These are phyloP conservation scores for Populus deltoides DNA, from an alignment of 345 rosid genomes.

Conservation along the genomic window DNA sequence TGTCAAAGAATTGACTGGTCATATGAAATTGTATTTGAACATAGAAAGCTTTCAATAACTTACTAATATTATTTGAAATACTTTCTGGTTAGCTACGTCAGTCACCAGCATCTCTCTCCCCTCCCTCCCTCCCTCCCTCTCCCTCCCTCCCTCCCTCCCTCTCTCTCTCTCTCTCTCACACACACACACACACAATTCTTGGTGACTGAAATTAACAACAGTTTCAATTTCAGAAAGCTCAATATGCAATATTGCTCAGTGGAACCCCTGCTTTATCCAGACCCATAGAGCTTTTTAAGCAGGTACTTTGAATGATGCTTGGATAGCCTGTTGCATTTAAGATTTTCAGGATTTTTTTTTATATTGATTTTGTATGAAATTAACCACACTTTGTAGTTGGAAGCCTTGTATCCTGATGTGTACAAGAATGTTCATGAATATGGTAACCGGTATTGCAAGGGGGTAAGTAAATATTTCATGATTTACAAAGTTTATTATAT, in stretches of 20 bases:
- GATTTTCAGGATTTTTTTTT: constrained; percentile 9
- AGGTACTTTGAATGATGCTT: constrained; percentile 42
- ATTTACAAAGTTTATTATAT: neutral
- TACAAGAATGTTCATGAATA: constrained; percentile 81
- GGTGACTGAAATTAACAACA: neutral
- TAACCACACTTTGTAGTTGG: constrained; percentile 51
- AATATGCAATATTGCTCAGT: constrained; percentile 75
- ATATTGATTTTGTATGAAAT: constrained; percentile 10
- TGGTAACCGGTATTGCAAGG: constrained; percentile 87
- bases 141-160: neutral
- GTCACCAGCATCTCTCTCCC: neutral
- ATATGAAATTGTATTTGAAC: too few relatives aligned
- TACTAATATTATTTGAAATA: too few relatives aligned
- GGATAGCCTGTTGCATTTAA: constrained; percentile 8
- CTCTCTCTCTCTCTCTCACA: neutral
- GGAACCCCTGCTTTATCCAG: constrained; percentile 98
- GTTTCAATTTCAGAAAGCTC: constrained; percentile 70
- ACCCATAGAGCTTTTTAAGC: constrained; percentile 93
- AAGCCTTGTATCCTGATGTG: constrained; percentile 85
- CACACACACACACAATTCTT: neutral
- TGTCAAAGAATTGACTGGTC: too few relatives aligned
- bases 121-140: neutral
- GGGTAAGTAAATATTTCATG: constrained; percentile 45
- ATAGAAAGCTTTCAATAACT: neutral
- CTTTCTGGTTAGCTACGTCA: neutral